A percentile compares a stretch with the other conserved stretches of the same genome.
Evolutionary conservation across 805 yeast genomes (phyloP).

Genomic region (Hyphopichia homilentoma): DNA sequence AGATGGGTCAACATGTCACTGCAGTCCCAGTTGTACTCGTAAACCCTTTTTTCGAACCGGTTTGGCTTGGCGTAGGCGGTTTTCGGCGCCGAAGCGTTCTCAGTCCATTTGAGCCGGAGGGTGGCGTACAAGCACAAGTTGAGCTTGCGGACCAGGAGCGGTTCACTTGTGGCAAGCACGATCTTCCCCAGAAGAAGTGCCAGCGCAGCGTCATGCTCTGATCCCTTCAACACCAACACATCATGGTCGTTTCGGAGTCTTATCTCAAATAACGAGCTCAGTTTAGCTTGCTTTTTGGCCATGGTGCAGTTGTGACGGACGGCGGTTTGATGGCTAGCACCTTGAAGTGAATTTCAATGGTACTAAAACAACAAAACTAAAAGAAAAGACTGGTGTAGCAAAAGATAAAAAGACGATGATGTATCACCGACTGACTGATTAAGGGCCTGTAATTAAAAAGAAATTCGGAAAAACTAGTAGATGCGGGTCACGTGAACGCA

Average conservation of each 20-base stretch:
- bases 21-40: slow-evolving; percentile 77
- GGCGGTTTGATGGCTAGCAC: background rate
- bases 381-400: background rate
- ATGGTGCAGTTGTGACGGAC: no score
- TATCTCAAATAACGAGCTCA: slow-evolving; percentile 40
- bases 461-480: no score
- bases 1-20: slow-evolving; percentile 48
- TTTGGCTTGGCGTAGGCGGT: slow-evolving; percentile 45
- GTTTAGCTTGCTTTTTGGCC: slow-evolving; percentile 19
- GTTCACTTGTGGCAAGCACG: slow-evolving; percentile 71
- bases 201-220: slow-evolving; percentile 73
- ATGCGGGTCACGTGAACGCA: no score
- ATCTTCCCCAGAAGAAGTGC: slow-evolving; percentile 74
- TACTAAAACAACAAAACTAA: background rate
- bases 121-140: slow-evolving; percentile 64
- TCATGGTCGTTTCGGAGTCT: slow-evolving; percentile 73
- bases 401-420: background rate
- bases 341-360: background rate
- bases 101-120: slow-evolving; percentile 63
- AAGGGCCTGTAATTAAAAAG: no score
- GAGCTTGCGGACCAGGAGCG: slow-evolving; percentile 63
- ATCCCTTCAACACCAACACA: slow-evolving; percentile 77
- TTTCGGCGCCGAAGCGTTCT: slow-evolving; percentile 44
- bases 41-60: slow-evolving; percentile 58
- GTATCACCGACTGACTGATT: no score